Percentiles rank a stretch among this genome's conserved stretches.
These are phyloP conservation scores for Lentinula guzmanii DNA, from an alignment of 768 basidiomycete genomes.

Conservation along the genomic window DNA sequence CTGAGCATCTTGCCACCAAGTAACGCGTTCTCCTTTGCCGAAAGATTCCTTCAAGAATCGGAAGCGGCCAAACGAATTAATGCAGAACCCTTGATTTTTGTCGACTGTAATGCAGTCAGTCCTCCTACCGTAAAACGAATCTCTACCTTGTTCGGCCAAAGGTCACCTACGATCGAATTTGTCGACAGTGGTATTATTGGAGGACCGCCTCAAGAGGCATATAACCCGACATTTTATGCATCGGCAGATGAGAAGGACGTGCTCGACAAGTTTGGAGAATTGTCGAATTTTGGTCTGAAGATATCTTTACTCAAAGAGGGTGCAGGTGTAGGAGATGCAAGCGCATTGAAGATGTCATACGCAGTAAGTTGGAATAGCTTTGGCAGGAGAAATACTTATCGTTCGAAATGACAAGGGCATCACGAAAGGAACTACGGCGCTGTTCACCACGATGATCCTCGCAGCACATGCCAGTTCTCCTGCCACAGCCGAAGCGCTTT, in stretches of 20 bases:
- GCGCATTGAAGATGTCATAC: slow-evolving; percentile 61
- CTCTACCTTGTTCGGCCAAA: slow-evolving; percentile 31
- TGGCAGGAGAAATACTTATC: background rate
- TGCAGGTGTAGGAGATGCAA: slow-evolving; percentile 48
- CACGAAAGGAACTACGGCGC: slow-evolving; percentile 39
- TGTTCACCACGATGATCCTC: slow-evolving; percentile 52
- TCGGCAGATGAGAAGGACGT: slow-evolving; percentile 29
- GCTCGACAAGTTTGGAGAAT: slow-evolving; percentile 29
- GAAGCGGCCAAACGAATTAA: slow-evolving; percentile 6
- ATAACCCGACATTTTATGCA: slow-evolving; percentile 52
- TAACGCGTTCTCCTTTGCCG: slow-evolving; percentile 41
- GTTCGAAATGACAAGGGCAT: slow-evolving; percentile 34
- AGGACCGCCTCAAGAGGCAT: slow-evolving; percentile 40
- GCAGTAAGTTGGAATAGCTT: slow-evolving; percentile 32
- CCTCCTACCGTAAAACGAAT: slow-evolving; percentile 44
- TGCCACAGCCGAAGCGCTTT: slow-evolving; percentile 51
- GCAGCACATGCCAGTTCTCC: slow-evolving; percentile 54
- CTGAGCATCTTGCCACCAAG: slow-evolving; percentile 56
- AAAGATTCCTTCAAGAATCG: slow-evolving; percentile 27
- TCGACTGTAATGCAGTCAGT: slow-evolving; percentile 55
- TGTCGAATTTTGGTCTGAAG: slow-evolving; percentile 40
- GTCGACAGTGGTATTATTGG: slow-evolving; percentile 56
- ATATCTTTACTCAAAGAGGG: slow-evolving; percentile 40
- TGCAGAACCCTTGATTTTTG: slow-evolving; percentile 29
- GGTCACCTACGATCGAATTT: slow-evolving; percentile 31